Evolutionary conservation across 208 protist genomes (phyloP).

Genomic region (Crithidia acanthocephali): DNA sequence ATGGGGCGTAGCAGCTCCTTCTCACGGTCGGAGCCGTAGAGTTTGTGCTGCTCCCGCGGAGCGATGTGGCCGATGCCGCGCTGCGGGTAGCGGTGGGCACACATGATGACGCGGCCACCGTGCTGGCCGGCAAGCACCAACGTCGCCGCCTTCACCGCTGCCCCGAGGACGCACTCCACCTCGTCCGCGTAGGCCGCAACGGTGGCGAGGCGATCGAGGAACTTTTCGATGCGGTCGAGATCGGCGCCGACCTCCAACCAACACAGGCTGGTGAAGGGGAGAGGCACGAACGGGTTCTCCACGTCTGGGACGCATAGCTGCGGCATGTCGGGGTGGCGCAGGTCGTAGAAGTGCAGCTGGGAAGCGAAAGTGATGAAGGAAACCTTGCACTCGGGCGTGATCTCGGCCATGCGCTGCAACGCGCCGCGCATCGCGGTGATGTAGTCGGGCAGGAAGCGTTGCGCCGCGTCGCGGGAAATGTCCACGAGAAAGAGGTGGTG

Average conservation of each 20-base stretch:
- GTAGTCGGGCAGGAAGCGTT: constrained; percentile 77
- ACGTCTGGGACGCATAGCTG: constrained; percentile 87
- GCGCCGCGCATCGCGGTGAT: constrained; percentile 62
- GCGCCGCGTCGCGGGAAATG: constrained; percentile 65
- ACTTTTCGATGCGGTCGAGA: constrained; percentile 57
- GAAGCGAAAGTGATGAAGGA: constrained; percentile 90
- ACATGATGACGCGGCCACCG: constrained; percentile 78
- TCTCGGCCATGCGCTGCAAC: constrained; percentile 76
- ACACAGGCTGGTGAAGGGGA: constrained; percentile 90
- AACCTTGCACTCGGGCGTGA: constrained; percentile 72
- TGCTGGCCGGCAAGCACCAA: constrained; percentile 80
- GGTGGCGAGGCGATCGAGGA: constrained; percentile 55
- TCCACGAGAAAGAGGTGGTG: constrained; percentile 89
- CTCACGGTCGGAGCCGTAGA: constrained; percentile 86
- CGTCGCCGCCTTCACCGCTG: constrained; percentile 79
- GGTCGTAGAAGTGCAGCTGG: constrained; percentile 92
- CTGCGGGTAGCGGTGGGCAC: constrained; percentile 55
- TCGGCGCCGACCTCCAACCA: constrained; percentile 87
- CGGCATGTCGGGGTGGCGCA: constrained; percentile 73
- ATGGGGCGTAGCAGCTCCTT: constrained; percentile 86
- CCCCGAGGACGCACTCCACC: constrained; percentile 69
- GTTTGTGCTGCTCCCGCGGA: constrained; percentile 81
- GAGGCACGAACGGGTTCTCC: constrained; percentile 88
- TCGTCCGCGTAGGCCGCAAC: constrained; percentile 61
- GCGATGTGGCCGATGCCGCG: constrained; percentile 71